These are phyloP conservation scores for Fusarium udum DNA, from an alignment of 2,329 filamentous ascomycete species.

Conservation along the genomic window DNA sequence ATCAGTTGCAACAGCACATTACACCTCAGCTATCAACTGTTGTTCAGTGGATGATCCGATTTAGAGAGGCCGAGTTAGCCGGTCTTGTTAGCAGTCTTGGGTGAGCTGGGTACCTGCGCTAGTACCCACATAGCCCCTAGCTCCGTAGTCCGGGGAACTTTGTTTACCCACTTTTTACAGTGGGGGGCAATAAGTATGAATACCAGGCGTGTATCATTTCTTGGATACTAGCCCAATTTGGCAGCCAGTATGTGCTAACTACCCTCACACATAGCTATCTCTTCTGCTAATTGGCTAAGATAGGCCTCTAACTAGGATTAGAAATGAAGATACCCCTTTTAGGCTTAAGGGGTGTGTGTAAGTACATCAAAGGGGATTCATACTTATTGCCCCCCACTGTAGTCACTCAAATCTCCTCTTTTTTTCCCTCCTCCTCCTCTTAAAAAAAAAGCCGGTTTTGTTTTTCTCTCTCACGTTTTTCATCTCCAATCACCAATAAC, in stretches of 20 bases:
- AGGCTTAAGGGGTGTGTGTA: no score
- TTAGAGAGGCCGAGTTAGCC: slow-evolving; percentile 21
- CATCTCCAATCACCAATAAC: not conserved
- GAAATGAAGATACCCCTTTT: no score
- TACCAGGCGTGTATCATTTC: no score
- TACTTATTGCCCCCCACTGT: no score
- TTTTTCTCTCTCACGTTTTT: not conserved
- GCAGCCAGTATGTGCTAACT: no score
- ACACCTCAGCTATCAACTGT: not conserved
- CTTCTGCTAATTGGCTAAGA: no score
- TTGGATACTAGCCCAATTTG: no score
- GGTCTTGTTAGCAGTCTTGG: not conserved
- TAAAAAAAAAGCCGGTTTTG: not conserved
- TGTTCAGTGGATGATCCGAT: slow-evolving; percentile 1
- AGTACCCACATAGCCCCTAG: not conserved
- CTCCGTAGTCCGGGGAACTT: not conserved
- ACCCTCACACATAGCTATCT: no score
- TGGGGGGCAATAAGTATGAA: no score
- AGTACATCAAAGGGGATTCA: no score
- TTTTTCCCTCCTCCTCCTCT: not conserved
- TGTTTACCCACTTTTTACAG: not conserved
- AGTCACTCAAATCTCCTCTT: not conserved
- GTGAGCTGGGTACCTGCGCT: slow-evolving; percentile 14
- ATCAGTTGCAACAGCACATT: not conserved
- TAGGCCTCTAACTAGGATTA: no score